A percentile compares a stretch with the other conserved stretches of the same genome.
Evolutionary conservation across 169 alveolate genomes (phyloP).

Genomic region (Eimeria necatrix): DNA sequence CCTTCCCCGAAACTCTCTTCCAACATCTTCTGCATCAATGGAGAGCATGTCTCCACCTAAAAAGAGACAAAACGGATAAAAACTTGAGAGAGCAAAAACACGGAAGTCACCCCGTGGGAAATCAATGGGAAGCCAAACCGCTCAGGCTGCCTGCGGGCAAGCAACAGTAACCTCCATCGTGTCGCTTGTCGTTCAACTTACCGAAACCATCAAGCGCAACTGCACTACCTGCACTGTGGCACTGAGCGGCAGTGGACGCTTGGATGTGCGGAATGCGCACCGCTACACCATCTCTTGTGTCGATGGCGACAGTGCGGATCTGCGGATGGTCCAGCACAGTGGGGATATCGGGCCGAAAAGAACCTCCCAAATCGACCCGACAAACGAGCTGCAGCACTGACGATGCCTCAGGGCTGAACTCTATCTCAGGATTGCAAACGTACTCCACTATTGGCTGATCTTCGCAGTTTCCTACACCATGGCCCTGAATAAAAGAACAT

Average conservation of each 20-base stretch:
- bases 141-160: not conserved
- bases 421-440: slow-evolving; percentile 32
- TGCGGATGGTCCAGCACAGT: slow-evolving; percentile 46
- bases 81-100: not conserved
- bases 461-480: not conserved
- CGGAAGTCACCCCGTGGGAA: too few species aligned
- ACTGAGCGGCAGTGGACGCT: not conserved
- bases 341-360: slow-evolving; percentile 48
- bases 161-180: not conserved
- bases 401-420: slow-evolving; percentile 57
- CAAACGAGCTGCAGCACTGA: slow-evolving; percentile 74
- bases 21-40: not conserved
- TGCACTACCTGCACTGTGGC: not conserved
- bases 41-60: slow-evolving; percentile 70
- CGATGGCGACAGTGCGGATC: slow-evolving; percentile 40
- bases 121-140: too few species aligned
- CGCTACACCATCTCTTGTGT: slow-evolving; percentile 72
- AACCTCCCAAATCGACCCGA: slow-evolving; percentile 72
- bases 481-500: not conserved
- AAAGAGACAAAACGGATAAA: not conserved
- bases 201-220: slow-evolving; percentile 8
- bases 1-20: slow-evolving; percentile 17
- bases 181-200: not conserved
- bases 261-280: slow-evolving; percentile 47
- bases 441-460: not conserved